Percentiles rank a stretch among this genome's conserved stretches.
These are phyloP conservation scores for Paramyrothecium roridum DNA, from an alignment of 2,329 filamentous ascomycete species.

Conservation along the genomic window DNA sequence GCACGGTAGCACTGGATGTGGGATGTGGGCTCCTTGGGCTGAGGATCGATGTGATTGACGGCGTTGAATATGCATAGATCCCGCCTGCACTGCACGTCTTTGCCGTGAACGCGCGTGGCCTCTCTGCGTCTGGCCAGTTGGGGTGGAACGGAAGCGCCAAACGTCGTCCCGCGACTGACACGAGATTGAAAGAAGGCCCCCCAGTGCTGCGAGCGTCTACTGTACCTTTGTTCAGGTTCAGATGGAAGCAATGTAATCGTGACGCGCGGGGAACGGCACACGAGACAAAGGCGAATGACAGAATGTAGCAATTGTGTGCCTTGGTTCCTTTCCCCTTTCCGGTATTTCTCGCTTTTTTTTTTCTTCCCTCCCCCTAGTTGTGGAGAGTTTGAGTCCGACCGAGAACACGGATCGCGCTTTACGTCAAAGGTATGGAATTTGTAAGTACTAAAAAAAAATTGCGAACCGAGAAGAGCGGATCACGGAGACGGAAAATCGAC, in stretches of 20 bases:
- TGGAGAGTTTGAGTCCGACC: background rate
- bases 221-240: no score
- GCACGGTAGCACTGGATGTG: background rate
- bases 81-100: background rate
- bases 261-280: no score
- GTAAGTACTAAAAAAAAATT: background rate
- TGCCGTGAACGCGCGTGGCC: no score
- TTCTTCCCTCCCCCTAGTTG: background rate
- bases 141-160: background rate
- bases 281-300: background rate
- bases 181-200: no score
- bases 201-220: no score
- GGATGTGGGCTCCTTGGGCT: background rate
- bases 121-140: no score
- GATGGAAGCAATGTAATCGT: no score
- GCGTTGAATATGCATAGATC: background rate
- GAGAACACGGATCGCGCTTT: background rate
- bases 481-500: background rate
- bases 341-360: background rate
- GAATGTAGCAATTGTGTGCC: background rate
- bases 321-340: background rate
- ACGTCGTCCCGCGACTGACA: no score
- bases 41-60: background rate
- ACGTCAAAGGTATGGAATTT: background rate
- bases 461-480: background rate